These are phyloP conservation scores for Naganishia albida DNA, from an alignment of 1,284 basidiomycete genomes.

Conservation along the genomic window DNA sequence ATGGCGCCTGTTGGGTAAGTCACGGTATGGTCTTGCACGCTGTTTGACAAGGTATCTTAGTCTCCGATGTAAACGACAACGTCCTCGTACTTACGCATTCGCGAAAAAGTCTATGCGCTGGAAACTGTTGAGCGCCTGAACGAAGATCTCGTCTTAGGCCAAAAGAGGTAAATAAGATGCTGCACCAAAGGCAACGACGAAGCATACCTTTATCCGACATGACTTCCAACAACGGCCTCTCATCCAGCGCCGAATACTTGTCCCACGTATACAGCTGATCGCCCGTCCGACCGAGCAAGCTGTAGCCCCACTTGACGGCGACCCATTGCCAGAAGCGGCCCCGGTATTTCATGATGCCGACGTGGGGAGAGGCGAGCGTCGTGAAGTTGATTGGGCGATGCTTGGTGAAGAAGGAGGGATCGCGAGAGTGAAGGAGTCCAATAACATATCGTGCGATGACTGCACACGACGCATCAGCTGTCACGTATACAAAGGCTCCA, in stretches of 20 bases:
- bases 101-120: conserved; percentile 31
- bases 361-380: conserved; percentile 47
- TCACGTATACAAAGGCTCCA: neutral
- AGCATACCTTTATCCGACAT: conserved; percentile 78
- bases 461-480: conserved; percentile 28
- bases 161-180: neutral
- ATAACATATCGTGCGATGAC: conserved; percentile 52
- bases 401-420: conserved; percentile 47
- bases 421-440: conserved; percentile 46
- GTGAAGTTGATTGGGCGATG: conserved; percentile 46
- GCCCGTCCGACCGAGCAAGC: conserved; percentile 77
- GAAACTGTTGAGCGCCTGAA: conserved; percentile 31
- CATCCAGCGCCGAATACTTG: conserved; percentile 65
- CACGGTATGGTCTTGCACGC: conserved; percentile 33
- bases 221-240: conserved; percentile 72
- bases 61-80: too few relatives aligned
- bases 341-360: conserved; percentile 32
- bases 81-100: conserved; percentile 29
- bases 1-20: conserved; percentile 32
- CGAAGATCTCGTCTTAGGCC: conserved; percentile 28
- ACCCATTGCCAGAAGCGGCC: conserved; percentile 31
- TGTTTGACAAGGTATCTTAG: neutral
- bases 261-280: conserved; percentile 76
- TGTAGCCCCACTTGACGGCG: conserved; percentile 26
- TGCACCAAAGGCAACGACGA: neutral